A percentile compares a stretch with the other conserved stretches of the same genome.
phyloP scores from a whole-genome alignment of 2,329 filamentous ascomycete species.

The Knufia petricola region DNA sequence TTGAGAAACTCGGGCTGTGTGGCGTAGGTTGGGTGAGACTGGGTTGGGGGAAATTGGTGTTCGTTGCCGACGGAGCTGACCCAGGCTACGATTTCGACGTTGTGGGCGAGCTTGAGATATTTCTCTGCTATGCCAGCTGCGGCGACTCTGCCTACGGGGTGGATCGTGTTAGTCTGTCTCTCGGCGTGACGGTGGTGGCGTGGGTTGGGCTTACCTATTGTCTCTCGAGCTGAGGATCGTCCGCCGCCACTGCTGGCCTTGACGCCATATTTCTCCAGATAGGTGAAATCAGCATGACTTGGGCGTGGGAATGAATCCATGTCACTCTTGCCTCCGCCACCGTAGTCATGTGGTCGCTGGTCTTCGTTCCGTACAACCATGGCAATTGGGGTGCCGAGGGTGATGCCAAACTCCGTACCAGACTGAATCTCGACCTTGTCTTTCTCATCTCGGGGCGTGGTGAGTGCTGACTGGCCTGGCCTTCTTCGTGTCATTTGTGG shows the following conservation, averaged over 20 bases:
- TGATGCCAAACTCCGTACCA: slow-evolving; percentile 80
- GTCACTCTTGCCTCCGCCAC: slow-evolving; percentile 51
- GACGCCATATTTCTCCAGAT: slow-evolving; percentile 92
- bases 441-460: slow-evolving; percentile 86
- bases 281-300: slow-evolving; percentile 92
- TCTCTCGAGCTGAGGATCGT: slow-evolving; percentile 85
- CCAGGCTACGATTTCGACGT: slow-evolving; percentile 85
- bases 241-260: slow-evolving; percentile 87
- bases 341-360: slow-evolving; percentile 86
- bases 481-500: slow-evolving; percentile 85
- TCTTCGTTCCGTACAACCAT: slow-evolving; percentile 87
- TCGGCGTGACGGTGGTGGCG: not conserved
- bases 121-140: slow-evolving; percentile 91
- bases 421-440: slow-evolving; percentile 88
- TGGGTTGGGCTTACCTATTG: slow-evolving; percentile 53
- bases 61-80: slow-evolving; percentile 74
- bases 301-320: slow-evolving; percentile 89
- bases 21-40: slow-evolving; percentile 22
- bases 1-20: slow-evolving; percentile 71
- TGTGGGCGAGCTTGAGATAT: slow-evolving; percentile 70
- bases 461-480: slow-evolving; percentile 81
- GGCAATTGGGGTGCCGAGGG: slow-evolving; percentile 81
- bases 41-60: slow-evolving; percentile 50
- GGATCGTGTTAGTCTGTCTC: slow-evolving; percentile 2
- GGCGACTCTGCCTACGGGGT: slow-evolving; percentile 68